These are phyloP conservation scores for Leishmania aethiopica DNA, from an alignment of 208 protist genomes.

Conservation along the genomic window DNA sequence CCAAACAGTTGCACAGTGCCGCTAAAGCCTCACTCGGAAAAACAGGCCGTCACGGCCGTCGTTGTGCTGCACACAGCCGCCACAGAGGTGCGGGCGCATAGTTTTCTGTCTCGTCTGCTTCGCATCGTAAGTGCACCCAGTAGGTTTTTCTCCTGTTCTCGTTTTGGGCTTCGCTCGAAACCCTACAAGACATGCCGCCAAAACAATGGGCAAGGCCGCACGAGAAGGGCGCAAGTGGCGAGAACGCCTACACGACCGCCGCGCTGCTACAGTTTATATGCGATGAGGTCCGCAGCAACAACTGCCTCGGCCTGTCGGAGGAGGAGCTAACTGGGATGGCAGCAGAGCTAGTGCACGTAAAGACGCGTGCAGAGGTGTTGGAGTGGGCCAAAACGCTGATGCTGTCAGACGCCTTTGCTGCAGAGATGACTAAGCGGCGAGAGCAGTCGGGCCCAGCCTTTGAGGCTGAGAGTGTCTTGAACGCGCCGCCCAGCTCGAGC, in stretches of 20 bases:
- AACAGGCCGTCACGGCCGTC: neutral
- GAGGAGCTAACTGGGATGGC: slow-evolving; percentile 80
- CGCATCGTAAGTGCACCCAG: neutral
- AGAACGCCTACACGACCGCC: slow-evolving; percentile 12
- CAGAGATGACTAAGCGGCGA: slow-evolving; percentile 69
- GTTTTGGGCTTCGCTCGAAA: neutral
- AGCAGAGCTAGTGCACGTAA: slow-evolving; percentile 48
- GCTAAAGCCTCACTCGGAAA: neutral
- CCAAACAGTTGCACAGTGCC: neutral
- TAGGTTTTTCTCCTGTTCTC: neutral
- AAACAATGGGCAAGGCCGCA: slow-evolving; percentile 56
- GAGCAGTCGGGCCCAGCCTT: slow-evolving; percentile 62
- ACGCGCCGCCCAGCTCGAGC: neutral
- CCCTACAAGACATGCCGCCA: slow-evolving; percentile 41
- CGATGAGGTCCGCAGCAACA: slow-evolving; percentile 64
- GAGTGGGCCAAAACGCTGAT: slow-evolving; percentile 84
- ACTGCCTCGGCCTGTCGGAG: slow-evolving; percentile 69
- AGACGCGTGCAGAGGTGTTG: slow-evolving; percentile 59
- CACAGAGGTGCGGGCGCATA: neutral
- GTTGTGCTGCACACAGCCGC: neutral
- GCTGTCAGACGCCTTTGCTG: slow-evolving; percentile 69
- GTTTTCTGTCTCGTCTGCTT: neutral
- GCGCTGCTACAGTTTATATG: slow-evolving; percentile 61
- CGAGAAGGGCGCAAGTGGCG: neutral
- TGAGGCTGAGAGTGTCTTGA: slow-evolving; percentile 38